Base-by-base conservation (phyloP, 371 early-diverging fungal species). In the Mortierella sp. region DNA sequence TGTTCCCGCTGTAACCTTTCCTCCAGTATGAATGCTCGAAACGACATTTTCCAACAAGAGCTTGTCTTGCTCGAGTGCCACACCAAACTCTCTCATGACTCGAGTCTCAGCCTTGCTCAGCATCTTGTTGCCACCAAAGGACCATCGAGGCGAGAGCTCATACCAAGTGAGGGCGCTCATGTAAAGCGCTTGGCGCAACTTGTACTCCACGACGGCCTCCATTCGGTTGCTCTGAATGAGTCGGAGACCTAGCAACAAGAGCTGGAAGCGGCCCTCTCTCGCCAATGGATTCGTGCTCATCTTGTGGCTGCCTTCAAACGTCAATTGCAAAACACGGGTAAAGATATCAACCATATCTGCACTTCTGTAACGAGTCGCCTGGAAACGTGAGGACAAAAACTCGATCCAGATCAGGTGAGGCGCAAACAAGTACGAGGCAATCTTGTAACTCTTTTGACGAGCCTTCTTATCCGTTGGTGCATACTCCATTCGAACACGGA, bases 401-500 rank as follows among this genome's bases (percentile, higher is more conserved):
- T 93, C 88, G 57, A 95, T 91, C 93, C 97, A 93, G 26, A 88
- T 90, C 14, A 84, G 62, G 72, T 98, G 98, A 16, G 95, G 95
- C 0, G 87, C 77, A 68, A 93, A 87, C 9, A 91, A 70, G n/a
- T 86, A 84, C 15, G 87, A 85, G 15, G 91, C 91, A 18, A 85
- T 76, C 53, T 86, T 84, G 55, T 88, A 85, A 19, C 82, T 91
- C 19, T 85, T 86, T 25, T 91, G 86, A 37, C 91, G 86, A 0
- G 88, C 85, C 15, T 91, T 86, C 74, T 93, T 94, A 66, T 93
- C 92, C 1, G 97, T 93, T 0, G 97, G 96, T 4, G 93, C 89
- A 77, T 98, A 97, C 16, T 93, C 92, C 95, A 98, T 96, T 66
- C 90, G 92, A 63, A 87, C 87, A 12, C 89, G 89, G 83, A 98